Conservation (phyloP, 345 rosid genomes). For the Laguncularia racemosa region DNA sequence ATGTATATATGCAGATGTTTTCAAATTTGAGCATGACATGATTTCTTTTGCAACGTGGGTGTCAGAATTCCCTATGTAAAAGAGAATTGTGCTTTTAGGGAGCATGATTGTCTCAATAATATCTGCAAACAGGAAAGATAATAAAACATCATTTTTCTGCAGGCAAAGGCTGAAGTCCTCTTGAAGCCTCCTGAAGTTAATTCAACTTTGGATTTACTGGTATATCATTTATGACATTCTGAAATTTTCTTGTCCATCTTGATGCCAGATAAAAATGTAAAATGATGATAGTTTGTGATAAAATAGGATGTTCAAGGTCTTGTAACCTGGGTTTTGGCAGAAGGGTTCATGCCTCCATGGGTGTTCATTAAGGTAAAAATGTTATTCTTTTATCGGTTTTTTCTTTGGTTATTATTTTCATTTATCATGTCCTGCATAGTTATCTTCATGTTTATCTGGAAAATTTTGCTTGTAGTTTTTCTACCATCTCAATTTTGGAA, state of each 20-base stretch:
- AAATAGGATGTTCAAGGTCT: constrained; percentile 88
- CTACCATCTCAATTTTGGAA: background rate
- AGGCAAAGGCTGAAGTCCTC: constrained; percentile 81
- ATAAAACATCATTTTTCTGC: constrained; percentile 9
- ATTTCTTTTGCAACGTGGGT: no score
- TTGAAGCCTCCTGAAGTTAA: constrained; percentile 54
- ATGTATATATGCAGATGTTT: no score
- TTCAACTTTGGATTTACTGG: constrained; percentile 62
- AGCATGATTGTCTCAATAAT: no score
- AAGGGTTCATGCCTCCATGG: constrained; percentile 94
- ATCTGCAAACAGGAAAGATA: no score
- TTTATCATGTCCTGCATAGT: no score
- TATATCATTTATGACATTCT: constrained; percentile 14
- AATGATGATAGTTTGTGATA: constrained; percentile 9
- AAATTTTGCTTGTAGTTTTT: background rate
- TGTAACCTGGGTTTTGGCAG: constrained; percentile 95
- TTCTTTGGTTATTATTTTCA: no score
- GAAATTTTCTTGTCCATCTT: background rate
- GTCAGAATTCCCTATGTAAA: no score
- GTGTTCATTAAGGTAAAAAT: constrained; percentile 63
- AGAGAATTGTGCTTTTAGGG: no score
- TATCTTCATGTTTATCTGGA: no score
- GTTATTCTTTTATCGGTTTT: background rate
- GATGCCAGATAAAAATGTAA: background rate
- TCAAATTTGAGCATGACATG: no score